phyloP scores from a whole-genome alignment of 257 asterid genomes.

The Solanum gandarillasii region DNA sequence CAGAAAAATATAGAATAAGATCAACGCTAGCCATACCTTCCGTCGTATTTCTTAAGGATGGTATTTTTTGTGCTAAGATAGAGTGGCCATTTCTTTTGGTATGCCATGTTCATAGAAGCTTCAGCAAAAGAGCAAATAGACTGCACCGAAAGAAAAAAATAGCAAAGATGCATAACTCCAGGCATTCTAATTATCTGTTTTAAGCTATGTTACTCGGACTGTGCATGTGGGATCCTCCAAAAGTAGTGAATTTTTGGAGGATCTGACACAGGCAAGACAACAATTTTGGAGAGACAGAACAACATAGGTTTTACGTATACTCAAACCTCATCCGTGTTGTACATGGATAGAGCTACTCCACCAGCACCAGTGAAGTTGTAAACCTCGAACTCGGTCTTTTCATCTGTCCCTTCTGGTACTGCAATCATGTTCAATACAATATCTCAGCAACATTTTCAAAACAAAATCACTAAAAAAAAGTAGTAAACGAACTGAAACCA shows the following conservation, averaged over 20 bases:
- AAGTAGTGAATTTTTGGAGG: not conserved
- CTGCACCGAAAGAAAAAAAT: slow-evolving; percentile 24
- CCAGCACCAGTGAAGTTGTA: slow-evolving; percentile 90
- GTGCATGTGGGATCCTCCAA: not conserved
- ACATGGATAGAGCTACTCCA: slow-evolving; percentile 96
- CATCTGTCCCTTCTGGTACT: slow-evolving; percentile 88
- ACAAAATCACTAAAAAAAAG: not conserved
- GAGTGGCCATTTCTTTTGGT: slow-evolving; percentile 91
- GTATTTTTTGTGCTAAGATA: slow-evolving; percentile 98
- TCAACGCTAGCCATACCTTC: slow-evolving; percentile 41
- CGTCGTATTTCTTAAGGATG: slow-evolving; percentile 92
- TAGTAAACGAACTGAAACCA: not conserved
- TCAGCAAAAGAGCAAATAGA: slow-evolving; percentile 84
- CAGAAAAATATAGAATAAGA: not conserved
- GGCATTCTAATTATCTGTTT: not conserved
- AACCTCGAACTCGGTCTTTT: slow-evolving; percentile 71
- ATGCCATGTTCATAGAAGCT: slow-evolving; percentile 88
- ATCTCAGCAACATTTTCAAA: not conserved
- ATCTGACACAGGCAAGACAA: not conserved
- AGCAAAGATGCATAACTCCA: not conserved
- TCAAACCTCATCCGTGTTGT: slow-evolving; percentile 96
- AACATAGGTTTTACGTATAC: not conserved
- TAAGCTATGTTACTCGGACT: not conserved
- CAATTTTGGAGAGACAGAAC: not conserved
- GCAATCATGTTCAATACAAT: slow-evolving; percentile 1